Base-by-base conservation (phyloP, 2,329 filamentous ascomycete species). In the Colletotrichum nymphaeae region DNA sequence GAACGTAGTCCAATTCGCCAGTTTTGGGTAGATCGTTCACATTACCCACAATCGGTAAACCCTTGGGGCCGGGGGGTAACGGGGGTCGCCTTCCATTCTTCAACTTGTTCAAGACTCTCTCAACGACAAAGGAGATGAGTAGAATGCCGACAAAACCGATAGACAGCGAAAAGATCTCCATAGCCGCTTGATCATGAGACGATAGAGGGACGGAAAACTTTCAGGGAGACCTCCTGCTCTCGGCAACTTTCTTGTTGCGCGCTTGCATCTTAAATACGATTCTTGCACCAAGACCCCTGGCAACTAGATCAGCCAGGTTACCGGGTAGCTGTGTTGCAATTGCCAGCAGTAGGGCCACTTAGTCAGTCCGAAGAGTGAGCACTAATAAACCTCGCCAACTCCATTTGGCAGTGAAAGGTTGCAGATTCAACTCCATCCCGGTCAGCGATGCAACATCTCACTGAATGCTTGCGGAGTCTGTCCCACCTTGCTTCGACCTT, bases 1-100 rank as follows among this genome's bases (percentile, higher is more conserved):
- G 80, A 37, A 79, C 74, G 74, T 76, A 80, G 42, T 83, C 81
- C 1, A 77, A 77, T 11, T 65, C 64, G 4, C 78, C 79, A 1
- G 75, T 64, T 1, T 80, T 77, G 1, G 86, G 86, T n/a, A 87
- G 75, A 73, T 88, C 86, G 4, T 77, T 77, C 9, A 88, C 72
- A 74, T 88, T 88, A 8, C 87, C 87, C 11, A 88, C 53, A 2
- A 88, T 56, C 0, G 85, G 84, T 9, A 84, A 75, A 0, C 80
- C 80, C 11, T 71, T 79, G 75, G 76, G 83, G 46, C 76, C 81
- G 58, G 75, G 81, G 55, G 72, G 80, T 2, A 72, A 32, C 3
- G 56, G 69, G 28, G 56, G 72, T 12, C 57, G 72, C 11, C 63
- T 7, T 14, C 52, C 53, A 56, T 52, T 35, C 22, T 46, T 63